phyloP scores from a whole-genome alignment of 139 green algal species.

The Desmodesmus armatus region DNA sequence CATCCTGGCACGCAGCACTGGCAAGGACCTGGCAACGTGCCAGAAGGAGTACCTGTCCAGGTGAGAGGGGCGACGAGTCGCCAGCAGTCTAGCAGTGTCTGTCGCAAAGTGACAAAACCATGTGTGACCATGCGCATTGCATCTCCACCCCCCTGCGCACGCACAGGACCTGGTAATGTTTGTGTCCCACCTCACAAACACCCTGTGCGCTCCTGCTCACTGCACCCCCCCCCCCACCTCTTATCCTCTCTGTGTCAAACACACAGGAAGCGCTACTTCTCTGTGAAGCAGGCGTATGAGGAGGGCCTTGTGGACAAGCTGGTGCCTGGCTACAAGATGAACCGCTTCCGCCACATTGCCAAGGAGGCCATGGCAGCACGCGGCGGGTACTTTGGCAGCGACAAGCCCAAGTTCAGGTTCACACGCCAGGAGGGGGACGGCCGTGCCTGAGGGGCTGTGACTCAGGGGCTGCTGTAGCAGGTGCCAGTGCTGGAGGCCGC shows the following conservation, averaged over 20 bases:
- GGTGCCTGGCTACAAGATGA: conserved; percentile 69
- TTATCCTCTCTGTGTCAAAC: too few relatives aligned
- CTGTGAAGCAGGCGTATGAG: conserved; percentile 70
- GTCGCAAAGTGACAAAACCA: too few relatives aligned
- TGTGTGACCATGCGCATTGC: too few relatives aligned
- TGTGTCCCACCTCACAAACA: too few relatives aligned
- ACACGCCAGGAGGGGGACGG: conserved; percentile 49
- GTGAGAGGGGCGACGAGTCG: conserved; percentile 34
- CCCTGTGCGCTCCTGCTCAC: too few relatives aligned
- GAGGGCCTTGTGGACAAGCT: conserved; percentile 76
- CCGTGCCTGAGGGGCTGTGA: conserved; percentile 3
- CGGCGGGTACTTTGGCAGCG: conserved; percentile 23
- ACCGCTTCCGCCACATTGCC: conserved; percentile 70
- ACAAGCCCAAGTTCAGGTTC: conserved; percentile 68
- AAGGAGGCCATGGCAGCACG: conserved; percentile 41
- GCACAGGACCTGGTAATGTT: too few relatives aligned
- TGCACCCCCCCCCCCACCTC: too few relatives aligned
- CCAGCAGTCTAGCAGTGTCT: too few relatives aligned
- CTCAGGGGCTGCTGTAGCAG: background rate
- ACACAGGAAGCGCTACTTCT: conserved; percentile 62
- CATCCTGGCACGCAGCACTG: conserved; percentile 69
- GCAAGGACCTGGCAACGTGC: conserved; percentile 68
- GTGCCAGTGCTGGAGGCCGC: background rate
- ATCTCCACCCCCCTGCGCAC: too few relatives aligned
- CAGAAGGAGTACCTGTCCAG: conserved; percentile 70